Evolutionary conservation across 768 basidiomycete species (phyloP).

Genomic region (Cytidiella melzeri): DNA sequence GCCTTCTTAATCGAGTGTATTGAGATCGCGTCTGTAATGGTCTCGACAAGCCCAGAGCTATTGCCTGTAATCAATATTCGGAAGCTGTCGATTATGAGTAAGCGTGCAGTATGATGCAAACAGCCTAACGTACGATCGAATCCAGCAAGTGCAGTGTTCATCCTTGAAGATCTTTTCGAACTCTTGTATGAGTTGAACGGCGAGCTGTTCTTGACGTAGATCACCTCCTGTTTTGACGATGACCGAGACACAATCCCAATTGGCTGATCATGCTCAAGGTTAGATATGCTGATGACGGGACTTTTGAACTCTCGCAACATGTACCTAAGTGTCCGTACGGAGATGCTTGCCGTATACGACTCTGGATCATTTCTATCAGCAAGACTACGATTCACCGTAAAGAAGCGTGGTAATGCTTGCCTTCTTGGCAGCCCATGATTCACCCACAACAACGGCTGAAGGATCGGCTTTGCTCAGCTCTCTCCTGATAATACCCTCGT

Average conservation of each 20-base stretch:
- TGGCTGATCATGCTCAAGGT: conserved; percentile 34
- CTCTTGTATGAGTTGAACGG: conserved; percentile 89
- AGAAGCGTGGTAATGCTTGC: conserved; percentile 35
- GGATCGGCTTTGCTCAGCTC: conserved; percentile 96
- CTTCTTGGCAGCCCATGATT: conserved; percentile 94
- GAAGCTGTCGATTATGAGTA: conserved; percentile 51
- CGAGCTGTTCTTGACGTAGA: conserved; percentile 93
- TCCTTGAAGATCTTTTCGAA: conserved; percentile 95
- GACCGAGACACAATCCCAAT: conserved; percentile 89
- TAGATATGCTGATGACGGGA: background rate
- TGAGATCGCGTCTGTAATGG: conserved; percentile 96
- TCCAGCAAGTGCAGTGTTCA: conserved; percentile 89
- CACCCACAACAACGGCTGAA: conserved; percentile 91
- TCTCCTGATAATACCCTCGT: conserved; percentile 88
- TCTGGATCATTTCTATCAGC: conserved; percentile 34
- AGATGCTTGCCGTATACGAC: conserved; percentile 85
- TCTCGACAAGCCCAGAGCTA: conserved; percentile 91
- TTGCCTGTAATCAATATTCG: conserved; percentile 93
- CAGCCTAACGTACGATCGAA: conserved; percentile 60
- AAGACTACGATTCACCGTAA: background rate
- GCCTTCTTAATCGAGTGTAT: conserved; percentile 99
- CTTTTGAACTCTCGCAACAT: conserved; percentile 18
- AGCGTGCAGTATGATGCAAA: conserved; percentile 2
- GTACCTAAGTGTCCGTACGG: conserved; percentile 93
- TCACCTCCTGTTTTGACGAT: conserved; percentile 99